Conservation (phyloP, 495 filamentous ascomycete species). For the Penicillium coffeae region DNA sequence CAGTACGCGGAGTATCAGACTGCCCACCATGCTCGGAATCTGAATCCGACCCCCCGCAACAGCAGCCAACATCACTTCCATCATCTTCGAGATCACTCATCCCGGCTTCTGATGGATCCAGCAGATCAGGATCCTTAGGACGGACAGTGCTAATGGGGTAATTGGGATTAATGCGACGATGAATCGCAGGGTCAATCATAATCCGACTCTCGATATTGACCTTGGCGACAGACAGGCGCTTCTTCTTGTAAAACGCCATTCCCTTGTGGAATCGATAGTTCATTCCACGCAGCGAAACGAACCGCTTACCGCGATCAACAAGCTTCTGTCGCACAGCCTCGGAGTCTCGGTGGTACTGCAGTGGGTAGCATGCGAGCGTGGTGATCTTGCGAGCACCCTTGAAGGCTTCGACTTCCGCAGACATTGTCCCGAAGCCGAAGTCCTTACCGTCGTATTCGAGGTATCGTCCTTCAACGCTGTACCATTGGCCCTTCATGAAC, state of each 20-base stretch:
- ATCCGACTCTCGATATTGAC: slow-evolving; percentile 88
- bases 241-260: slow-evolving; percentile 79
- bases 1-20: slow-evolving; percentile 53
- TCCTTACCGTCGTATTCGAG: slow-evolving; percentile 81
- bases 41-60: slow-evolving; percentile 48
- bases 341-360: slow-evolving; percentile 77
- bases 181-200: slow-evolving; percentile 87
- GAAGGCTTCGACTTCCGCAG: slow-evolving; percentile 71
- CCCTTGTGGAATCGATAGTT: slow-evolving; percentile 82
- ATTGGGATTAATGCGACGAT: slow-evolving; percentile 84
- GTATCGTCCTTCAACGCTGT: slow-evolving; percentile 76
- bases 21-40: slow-evolving; percentile 43
- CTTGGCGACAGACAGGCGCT: slow-evolving; percentile 65
- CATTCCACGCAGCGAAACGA: slow-evolving; percentile 74
- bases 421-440: slow-evolving; percentile 67
- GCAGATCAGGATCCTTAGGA: slow-evolving; percentile 67
- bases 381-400: slow-evolving; percentile 82
- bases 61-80: slow-evolving; percentile 36
- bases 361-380: slow-evolving; percentile 70
- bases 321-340: slow-evolving; percentile 61
- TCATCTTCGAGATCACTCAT: slow-evolving; percentile 41
- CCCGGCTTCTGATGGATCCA: slow-evolving; percentile 51
- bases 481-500: slow-evolving; percentile 76
- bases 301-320: slow-evolving; percentile 82
- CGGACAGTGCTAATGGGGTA: slow-evolving; percentile 78